Conservation (phyloP, 257 asterid genomes). For the Nicotiana sylvestris region DNA sequence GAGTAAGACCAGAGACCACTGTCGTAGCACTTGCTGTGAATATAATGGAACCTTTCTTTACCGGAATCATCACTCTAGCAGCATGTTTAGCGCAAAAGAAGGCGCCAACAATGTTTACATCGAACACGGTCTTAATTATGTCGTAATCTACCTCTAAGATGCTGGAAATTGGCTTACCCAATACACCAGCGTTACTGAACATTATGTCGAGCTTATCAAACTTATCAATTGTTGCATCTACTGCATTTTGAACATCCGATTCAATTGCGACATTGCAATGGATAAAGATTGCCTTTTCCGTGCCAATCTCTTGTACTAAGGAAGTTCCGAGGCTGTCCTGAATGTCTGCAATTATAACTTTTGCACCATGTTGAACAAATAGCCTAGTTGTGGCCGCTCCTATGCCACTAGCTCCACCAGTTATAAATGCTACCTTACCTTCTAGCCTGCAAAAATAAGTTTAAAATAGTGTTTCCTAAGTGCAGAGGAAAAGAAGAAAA, state of each 20-base stretch:
- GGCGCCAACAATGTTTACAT: not conserved
- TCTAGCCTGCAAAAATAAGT: not conserved
- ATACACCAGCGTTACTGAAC: slow-evolving; percentile 9
- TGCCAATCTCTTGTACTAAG: not conserved
- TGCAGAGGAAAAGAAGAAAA: not conserved
- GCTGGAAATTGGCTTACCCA: not conserved
- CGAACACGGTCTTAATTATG: not conserved
- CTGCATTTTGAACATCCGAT: slow-evolving; percentile 4
- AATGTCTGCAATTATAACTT: not conserved
- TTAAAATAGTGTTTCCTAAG: not conserved
- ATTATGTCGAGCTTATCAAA: slow-evolving; percentile 11
- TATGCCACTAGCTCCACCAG: not conserved
- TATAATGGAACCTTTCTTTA: slow-evolving; percentile 4
- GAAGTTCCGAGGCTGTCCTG: not conserved
- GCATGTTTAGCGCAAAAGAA: not conserved
- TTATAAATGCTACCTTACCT: not conserved
- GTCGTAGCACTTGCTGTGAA: not conserved
- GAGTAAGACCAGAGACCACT: not conserved
- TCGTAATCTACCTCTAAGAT: not conserved
- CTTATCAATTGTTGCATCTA: not conserved
- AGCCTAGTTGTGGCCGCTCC: not conserved
- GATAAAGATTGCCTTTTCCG: not conserved
- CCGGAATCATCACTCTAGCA: slow-evolving; percentile 14
- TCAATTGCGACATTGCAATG: not conserved
- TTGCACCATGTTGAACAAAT: not conserved